Evolutionary conservation across 2,329 filamentous ascomycete genomes (phyloP).

Genomic region (Lachnellula arida): DNA sequence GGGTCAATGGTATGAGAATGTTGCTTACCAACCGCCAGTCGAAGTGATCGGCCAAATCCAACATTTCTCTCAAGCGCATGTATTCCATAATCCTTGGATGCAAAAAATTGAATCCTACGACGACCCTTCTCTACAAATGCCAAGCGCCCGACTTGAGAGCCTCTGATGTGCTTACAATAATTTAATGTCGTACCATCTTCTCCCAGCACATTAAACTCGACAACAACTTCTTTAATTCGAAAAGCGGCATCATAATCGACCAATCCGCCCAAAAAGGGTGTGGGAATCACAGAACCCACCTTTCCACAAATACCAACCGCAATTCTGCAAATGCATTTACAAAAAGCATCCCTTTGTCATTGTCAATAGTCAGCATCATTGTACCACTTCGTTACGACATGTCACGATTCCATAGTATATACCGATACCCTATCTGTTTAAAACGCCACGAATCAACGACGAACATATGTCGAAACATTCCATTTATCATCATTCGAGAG

Average conservation of each 20-base stretch:
- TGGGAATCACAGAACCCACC: constrained; percentile 25
- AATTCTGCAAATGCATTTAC: neutral
- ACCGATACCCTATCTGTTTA: constrained; percentile 5
- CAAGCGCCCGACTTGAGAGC: constrained; percentile 52
- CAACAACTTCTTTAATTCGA: constrained; percentile 15
- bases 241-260: constrained; percentile 23
- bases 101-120: constrained; percentile 52
- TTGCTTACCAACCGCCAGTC: constrained; percentile 52
- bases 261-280: constrained; percentile 22
- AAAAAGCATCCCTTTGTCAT: neutral
- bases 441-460: constrained; percentile 13
- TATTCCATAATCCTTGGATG: constrained; percentile 49
- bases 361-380: neutral
- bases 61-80: constrained; percentile 45
- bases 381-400: constrained; percentile 13
- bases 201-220: neutral
- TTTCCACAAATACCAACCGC: constrained; percentile 5
- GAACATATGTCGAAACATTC: constrained; percentile 1
- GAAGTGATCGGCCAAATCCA: constrained; percentile 52
- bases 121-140: constrained; percentile 54
- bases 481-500: constrained; percentile 10
- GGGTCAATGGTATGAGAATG: constrained; percentile 48
- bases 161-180: constrained; percentile 37
- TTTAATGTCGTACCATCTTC: neutral
- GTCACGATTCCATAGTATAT: constrained; percentile 20